Conservation (phyloP, 1,139 yeast species). For the Kazachstania sp. region DNA sequence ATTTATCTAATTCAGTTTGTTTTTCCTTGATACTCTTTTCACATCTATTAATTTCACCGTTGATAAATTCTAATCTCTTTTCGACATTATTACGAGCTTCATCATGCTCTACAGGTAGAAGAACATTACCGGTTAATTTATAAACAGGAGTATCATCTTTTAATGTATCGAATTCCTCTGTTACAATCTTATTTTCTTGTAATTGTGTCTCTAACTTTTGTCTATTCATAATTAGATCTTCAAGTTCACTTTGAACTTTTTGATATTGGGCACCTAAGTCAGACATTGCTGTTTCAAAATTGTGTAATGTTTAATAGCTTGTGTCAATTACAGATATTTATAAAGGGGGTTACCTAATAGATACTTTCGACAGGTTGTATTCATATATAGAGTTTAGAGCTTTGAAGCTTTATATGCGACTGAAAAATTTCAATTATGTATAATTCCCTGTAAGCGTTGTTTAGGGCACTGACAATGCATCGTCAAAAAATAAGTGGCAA, state of each 20-base stretch:
- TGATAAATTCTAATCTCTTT: slow-evolving; percentile 82
- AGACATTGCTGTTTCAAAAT: slow-evolving; percentile 12
- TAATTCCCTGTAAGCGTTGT: too few relatives aligned
- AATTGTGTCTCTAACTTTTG: slow-evolving; percentile 67
- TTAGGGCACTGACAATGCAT: too few relatives aligned
- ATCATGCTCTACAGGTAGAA: slow-evolving; percentile 77
- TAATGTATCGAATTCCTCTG: slow-evolving; percentile 62
- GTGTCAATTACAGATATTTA: too few relatives aligned
- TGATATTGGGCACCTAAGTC: slow-evolving; percentile 24
- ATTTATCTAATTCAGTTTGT: slow-evolving; percentile 43
- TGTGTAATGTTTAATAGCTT: too few relatives aligned
- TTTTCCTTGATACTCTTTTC: slow-evolving; percentile 48
- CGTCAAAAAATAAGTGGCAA: neutral
- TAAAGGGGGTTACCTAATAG: too few relatives aligned
- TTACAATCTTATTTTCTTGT: slow-evolving; percentile 90
- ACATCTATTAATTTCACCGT: slow-evolving; percentile 62
- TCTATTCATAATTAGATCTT: slow-evolving; percentile 49
- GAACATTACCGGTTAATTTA: slow-evolving; percentile 85
- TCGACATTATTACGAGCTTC: slow-evolving; percentile 80
- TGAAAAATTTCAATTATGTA: too few relatives aligned
- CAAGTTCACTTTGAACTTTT: slow-evolving; percentile 35
- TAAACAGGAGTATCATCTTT: slow-evolving; percentile 62
- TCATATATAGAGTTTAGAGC: too few relatives aligned
- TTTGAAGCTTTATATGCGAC: too few relatives aligned
- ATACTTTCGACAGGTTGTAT: too few relatives aligned